Conservation (phyloP, 306 rosid species). For the Geum urbanum region DNA sequence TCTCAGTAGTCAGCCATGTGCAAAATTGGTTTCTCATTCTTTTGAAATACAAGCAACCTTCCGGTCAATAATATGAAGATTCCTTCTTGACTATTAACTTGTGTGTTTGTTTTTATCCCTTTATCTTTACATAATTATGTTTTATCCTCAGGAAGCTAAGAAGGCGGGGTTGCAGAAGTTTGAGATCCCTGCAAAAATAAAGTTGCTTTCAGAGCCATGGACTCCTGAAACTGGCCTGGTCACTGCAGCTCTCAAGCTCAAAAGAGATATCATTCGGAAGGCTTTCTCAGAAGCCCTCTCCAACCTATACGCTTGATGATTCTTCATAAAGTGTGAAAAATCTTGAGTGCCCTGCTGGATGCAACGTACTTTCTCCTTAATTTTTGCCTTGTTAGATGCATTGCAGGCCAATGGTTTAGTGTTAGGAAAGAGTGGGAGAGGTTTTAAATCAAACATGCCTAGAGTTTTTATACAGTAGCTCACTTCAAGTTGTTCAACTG, state of each 20-base stretch:
- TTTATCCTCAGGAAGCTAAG: constrained; percentile 69
- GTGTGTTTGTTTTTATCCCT: background rate
- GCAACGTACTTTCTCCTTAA: background rate
- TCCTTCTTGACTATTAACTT: background rate
- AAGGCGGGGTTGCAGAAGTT: constrained; percentile 70
- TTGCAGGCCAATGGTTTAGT: constrained; percentile 21
- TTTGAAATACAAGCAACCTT: background rate
- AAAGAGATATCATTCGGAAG: constrained; percentile 76
- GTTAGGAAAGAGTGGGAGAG: constrained; percentile 17
- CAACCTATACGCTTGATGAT: constrained; percentile 46
- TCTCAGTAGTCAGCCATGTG: background rate
- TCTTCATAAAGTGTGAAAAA: constrained; percentile 2
- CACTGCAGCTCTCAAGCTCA: constrained; percentile 93
- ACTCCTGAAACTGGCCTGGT: constrained; percentile 87
- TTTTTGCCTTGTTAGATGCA: constrained; percentile 6
- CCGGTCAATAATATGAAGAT: background rate
- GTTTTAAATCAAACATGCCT: constrained; percentile 21
- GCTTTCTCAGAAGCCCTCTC: constrained; percentile 62
- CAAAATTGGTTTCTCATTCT: background rate
- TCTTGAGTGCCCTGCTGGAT: background rate
- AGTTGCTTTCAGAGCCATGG: constrained; percentile 67
- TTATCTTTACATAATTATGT: background rate
- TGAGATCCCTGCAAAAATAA: constrained; percentile 81
- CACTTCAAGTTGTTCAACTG: background rate
- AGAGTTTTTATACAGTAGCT: background rate